Conservation (phyloP, 2,329 filamentous ascomycete genomes). For the Iodosphaeria phyllophila region DNA sequence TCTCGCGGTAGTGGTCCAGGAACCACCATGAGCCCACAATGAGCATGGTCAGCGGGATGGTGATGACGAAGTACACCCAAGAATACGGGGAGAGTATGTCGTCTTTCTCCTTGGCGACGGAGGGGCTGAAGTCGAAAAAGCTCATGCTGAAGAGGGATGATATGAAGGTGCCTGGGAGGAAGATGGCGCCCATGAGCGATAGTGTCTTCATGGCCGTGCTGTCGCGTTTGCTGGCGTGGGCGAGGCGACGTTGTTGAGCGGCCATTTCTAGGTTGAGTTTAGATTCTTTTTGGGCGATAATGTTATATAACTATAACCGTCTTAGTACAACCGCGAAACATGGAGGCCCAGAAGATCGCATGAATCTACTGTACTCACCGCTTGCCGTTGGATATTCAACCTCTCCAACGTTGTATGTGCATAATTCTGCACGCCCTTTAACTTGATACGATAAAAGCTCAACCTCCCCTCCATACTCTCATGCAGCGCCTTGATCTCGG, state of each 20-base stretch:
- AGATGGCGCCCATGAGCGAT: constrained; percentile 42
- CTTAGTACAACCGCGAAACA: neutral
- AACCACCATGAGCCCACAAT: constrained; percentile 37
- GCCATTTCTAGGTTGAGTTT: constrained; percentile 45
- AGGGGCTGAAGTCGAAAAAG: constrained; percentile 42
- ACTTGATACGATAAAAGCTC: constrained; percentile 41
- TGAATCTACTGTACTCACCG: constrained; percentile 21
- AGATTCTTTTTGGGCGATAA: constrained; percentile 45
- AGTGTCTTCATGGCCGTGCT: constrained; percentile 48
- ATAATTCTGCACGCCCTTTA: constrained; percentile 43
- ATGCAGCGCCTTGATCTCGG: constrained; percentile 19
- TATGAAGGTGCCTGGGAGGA: constrained; percentile 42
- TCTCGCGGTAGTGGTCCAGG: constrained; percentile 31
- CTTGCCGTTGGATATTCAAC: constrained; percentile 40
- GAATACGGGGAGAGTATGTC: constrained; percentile 29
- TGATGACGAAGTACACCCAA: constrained; percentile 46
- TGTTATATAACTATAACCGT: constrained; percentile 37
- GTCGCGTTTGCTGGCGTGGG: constrained; percentile 40
- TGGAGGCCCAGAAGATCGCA: neutral
- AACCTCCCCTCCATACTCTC: constrained; percentile 31
- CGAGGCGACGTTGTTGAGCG: constrained; percentile 37
- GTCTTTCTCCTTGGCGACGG: constrained; percentile 7
- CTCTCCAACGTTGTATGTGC: constrained; percentile 42
- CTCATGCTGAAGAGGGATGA: constrained; percentile 48
- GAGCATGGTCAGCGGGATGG: constrained; percentile 33